Evolutionary conservation across 208 protist species (phyloP).

Genomic region (Balamuthia mandrillaris): DNA sequence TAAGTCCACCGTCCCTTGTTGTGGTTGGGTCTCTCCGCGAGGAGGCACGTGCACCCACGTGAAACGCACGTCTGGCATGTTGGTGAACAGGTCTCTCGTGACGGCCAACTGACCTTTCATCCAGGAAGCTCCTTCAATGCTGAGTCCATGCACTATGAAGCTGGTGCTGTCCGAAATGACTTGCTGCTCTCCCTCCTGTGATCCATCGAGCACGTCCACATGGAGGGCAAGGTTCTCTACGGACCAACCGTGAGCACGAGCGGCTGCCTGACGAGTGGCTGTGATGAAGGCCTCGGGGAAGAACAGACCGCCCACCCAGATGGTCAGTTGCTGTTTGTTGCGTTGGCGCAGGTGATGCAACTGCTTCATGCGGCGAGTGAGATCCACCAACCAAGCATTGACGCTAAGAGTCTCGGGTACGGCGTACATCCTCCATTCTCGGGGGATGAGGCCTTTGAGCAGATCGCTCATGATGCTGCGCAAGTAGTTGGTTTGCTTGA

Average conservation of each 20-base stretch:
- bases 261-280: conserved; percentile 91
- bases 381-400: conserved; percentile 74
- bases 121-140: conserved; percentile 20
- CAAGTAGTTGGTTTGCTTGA: conserved; percentile 83
- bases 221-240: conserved; percentile 86
- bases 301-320: conserved; percentile 92
- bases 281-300: conserved; percentile 92
- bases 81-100: conserved; percentile 16
- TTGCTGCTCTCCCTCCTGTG: neutral
- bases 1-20: neutral
- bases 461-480: conserved; percentile 81
- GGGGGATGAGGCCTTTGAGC: conserved; percentile 77
- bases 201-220: conserved; percentile 43
- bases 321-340: conserved; percentile 28
- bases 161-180: neutral
- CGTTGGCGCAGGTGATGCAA: conserved; percentile 35
- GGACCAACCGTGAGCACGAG: conserved; percentile 77
- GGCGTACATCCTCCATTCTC: conserved; percentile 75
- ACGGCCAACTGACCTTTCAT: neutral
- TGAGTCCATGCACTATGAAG: conserved; percentile 22
- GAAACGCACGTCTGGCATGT: conserved; percentile 19
- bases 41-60: conserved; percentile 8
- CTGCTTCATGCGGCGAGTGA: conserved; percentile 65
- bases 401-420: conserved; percentile 73
- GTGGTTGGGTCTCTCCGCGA: neutral